Conservation (phyloP, 805 yeast species). For the Jamesozyma piceae region DNA sequence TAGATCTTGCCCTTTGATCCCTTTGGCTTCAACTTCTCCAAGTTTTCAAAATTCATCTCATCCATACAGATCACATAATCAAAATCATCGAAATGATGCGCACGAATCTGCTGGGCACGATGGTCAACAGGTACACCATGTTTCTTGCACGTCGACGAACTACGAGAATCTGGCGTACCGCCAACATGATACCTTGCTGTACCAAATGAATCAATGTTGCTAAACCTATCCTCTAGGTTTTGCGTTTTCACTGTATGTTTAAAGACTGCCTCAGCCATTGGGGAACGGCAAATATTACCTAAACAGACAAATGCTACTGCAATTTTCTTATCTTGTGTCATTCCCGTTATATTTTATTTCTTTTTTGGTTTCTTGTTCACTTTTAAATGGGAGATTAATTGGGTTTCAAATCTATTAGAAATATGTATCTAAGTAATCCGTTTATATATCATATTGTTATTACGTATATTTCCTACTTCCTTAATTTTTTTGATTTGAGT, state of each 20-base stretch:
- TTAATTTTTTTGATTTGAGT: no score
- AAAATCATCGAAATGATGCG: conserved; percentile 44
- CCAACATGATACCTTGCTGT: conserved; percentile 82
- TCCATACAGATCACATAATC: conserved; percentile 71
- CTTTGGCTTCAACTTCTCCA: conserved; percentile 46
- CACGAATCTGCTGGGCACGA: conserved; percentile 56
- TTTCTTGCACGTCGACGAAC: conserved; percentile 54
- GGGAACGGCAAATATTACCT: conserved; percentile 91
- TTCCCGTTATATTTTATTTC: not conserved
- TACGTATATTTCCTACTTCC: no score
- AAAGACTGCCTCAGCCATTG: conserved; percentile 96
- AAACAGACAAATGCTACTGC: conserved; percentile 85
- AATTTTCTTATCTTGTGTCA: conserved; percentile 20
- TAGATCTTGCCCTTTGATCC: conserved; percentile 34
- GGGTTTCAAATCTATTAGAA: no score
- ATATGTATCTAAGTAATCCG: no score
- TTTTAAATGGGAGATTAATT: not conserved
- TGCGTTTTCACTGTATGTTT: conserved; percentile 49
- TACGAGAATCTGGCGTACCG: conserved; percentile 69
- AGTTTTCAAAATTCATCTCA: conserved; percentile 44
- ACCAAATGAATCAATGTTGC: conserved; percentile 74
- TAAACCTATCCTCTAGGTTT: conserved; percentile 34
- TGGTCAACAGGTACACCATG: conserved; percentile 73
- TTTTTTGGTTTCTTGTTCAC: not conserved
- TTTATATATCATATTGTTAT: no score